phyloP scores from a whole-genome alignment of 139 green algal genomes.

The Picochlorum sp. region DNA sequence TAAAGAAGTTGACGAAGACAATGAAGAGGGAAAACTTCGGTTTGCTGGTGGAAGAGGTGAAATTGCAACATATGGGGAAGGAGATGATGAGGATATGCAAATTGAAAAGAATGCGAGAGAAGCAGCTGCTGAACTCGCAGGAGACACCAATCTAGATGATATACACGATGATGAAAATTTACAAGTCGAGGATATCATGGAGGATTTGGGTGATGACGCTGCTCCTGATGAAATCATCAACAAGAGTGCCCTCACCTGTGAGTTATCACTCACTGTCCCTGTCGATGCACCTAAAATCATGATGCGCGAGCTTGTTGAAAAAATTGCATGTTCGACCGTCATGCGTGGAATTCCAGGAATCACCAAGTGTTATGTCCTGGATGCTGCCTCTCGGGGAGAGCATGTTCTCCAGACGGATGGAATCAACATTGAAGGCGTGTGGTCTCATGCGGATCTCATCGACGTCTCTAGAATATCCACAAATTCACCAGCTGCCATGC shows the following conservation, averaged over 20 bases:
- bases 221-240: slow-evolving; percentile 11
- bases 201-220: slow-evolving; percentile 5
- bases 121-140: slow-evolving; percentile 10
- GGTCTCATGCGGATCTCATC: slow-evolving; percentile 41
- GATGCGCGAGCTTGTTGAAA: slow-evolving; percentile 79
- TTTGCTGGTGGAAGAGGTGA: slow-evolving; percentile 54
- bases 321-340: slow-evolving; percentile 46
- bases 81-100: slow-evolving; percentile 65
- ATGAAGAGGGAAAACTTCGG: slow-evolving; percentile 61
- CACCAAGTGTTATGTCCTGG: slow-evolving; percentile 67
- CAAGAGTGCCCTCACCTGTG: slow-evolving; percentile 16
- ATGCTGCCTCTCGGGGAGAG: slow-evolving; percentile 18
- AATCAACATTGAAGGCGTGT: slow-evolving; percentile 78
- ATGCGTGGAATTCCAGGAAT: slow-evolving; percentile 51
- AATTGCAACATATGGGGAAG: slow-evolving; percentile 60
- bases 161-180: not conserved
- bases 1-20: slow-evolving; percentile 58
- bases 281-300: slow-evolving; percentile 70
- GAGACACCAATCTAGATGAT: slow-evolving; percentile 2
- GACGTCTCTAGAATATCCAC: slow-evolving; percentile 47
- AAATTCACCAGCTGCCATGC: slow-evolving; percentile 80
- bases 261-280: slow-evolving; percentile 45
- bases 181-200: not conserved
- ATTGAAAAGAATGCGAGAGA: slow-evolving; percentile 25
- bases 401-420: slow-evolving; percentile 85